Conservation (phyloP, 805 yeast genomes). For the Schizosaccharomyces osmophilus region DNA sequence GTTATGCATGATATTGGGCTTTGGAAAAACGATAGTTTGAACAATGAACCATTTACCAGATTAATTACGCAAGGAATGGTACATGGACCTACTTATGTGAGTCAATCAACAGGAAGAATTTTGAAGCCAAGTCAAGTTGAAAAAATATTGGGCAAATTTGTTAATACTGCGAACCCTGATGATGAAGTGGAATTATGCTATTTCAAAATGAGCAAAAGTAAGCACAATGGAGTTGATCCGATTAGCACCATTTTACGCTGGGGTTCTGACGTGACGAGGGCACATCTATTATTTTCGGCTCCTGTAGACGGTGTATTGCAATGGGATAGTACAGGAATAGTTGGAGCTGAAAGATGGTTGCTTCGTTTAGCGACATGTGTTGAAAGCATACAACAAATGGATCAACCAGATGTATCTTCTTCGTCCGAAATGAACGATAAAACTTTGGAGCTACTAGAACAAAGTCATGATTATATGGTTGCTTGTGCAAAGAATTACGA, state of each 20-base stretch:
- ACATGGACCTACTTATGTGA: conserved; percentile 61
- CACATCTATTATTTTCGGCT: conserved; percentile 79
- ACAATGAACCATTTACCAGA: conserved; percentile 59
- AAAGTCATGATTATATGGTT: conserved; percentile 34
- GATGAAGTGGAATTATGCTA: conserved; percentile 19
- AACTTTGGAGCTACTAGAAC: conserved; percentile 8
- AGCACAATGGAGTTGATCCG: conserved; percentile 86
- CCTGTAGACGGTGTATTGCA: conserved; percentile 58
- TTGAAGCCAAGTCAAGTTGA: conserved; percentile 51
- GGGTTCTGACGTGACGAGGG: conserved; percentile 88
- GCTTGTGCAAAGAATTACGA: conserved; percentile 26
- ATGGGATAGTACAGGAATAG: conserved; percentile 78
- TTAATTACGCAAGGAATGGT: conserved; percentile 95
- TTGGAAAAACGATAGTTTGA: conserved; percentile 33
- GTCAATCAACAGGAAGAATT: conserved; percentile 50
- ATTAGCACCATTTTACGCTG: conserved; percentile 41
- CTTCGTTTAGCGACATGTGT: conserved; percentile 15
- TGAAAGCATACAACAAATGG: conserved; percentile 1
- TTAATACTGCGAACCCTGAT: not conserved
- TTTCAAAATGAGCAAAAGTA: conserved; percentile 94
- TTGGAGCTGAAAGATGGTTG: conserved; percentile 76
- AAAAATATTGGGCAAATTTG: not conserved
- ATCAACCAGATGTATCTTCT: not conserved
- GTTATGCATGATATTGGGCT: conserved; percentile 41
- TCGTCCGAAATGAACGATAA: conserved; percentile 1